phyloP scores from a whole-genome alignment of 805 yeast species.

The Scheffersomyces ergatensis region DNA sequence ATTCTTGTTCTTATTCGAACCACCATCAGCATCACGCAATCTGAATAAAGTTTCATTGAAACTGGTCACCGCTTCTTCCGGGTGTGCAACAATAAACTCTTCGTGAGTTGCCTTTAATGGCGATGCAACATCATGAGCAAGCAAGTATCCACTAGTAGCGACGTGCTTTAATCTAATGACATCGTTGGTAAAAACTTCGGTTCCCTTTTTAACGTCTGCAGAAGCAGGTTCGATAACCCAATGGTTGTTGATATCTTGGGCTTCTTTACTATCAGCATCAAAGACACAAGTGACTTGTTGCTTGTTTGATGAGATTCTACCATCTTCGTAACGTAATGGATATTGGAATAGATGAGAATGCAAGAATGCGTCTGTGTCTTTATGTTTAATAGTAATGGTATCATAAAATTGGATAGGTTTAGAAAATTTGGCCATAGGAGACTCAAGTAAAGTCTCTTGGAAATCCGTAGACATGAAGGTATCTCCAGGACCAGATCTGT shows the following conservation, averaged over 20 bases:
- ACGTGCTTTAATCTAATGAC: constrained; percentile 77
- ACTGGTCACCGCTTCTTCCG: constrained; percentile 53
- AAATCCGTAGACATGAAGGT: constrained; percentile 91
- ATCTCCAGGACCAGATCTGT: constrained; percentile 94
- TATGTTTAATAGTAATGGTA: constrained; percentile 72
- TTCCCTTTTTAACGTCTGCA: constrained; percentile 37
- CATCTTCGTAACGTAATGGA: constrained; percentile 94
- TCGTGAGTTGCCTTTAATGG: constrained; percentile 90
- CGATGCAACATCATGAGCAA: constrained; percentile 95
- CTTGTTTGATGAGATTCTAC: constrained; percentile 89
- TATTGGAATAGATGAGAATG: constrained; percentile 79
- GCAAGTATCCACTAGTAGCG: constrained; percentile 71
- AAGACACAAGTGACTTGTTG: constrained; percentile 85
- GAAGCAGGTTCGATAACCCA: constrained; percentile 80
- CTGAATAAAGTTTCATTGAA: constrained; percentile 78
- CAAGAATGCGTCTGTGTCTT: constrained; percentile 71
- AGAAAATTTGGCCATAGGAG: constrained; percentile 68
- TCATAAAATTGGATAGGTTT: constrained; percentile 76
- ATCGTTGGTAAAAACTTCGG: constrained; percentile 65
- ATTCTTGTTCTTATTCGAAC: constrained; percentile 44
- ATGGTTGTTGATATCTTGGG: constrained; percentile 59
- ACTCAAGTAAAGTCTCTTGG: constrained; percentile 89
- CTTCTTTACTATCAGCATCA: constrained; percentile 31
- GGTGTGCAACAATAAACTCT: constrained; percentile 76
- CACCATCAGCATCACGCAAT: constrained; percentile 44